Conservation (phyloP, 306 rosid species). For the Fagus sylvatica region DNA sequence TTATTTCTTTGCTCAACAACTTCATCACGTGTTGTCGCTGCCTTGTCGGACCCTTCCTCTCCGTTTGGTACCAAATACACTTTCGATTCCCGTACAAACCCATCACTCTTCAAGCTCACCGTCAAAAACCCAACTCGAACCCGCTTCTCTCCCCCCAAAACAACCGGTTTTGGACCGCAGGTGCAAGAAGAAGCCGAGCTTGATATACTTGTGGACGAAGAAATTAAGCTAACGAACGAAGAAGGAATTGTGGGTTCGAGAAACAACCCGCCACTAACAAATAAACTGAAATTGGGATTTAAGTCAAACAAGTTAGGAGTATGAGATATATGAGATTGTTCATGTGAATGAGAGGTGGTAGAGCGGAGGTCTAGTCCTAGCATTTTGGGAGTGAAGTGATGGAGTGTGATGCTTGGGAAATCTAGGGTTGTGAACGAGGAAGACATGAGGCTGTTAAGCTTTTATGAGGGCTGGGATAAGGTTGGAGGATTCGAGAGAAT, state of each 20-base stretch:
- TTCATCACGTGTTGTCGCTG: slow-evolving; percentile 1
- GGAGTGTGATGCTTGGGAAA: not conserved
- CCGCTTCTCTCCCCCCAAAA: slow-evolving; percentile 24
- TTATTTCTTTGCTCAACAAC: slow-evolving; percentile 31
- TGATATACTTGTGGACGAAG: slow-evolving; percentile 30
- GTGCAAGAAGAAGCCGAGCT: slow-evolving; percentile 24
- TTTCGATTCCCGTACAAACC: slow-evolving; percentile 51
- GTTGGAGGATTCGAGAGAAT: slow-evolving; percentile 18
- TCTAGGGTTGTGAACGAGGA: slow-evolving; percentile 9
- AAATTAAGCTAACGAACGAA: slow-evolving; percentile 47
- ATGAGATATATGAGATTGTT: slow-evolving; percentile 15
- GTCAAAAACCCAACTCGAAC: slow-evolving; percentile 54
- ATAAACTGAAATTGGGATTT: slow-evolving; percentile 28
- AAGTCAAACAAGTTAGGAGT: slow-evolving; percentile 23
- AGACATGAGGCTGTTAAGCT: slow-evolving; percentile 15
- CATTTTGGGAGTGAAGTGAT: slow-evolving; percentile 31
- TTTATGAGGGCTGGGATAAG: not conserved
- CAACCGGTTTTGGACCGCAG: slow-evolving; percentile 15
- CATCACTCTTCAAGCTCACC: slow-evolving; percentile 57
- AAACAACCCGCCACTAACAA: slow-evolving; percentile 61
- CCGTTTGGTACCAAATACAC: slow-evolving; percentile 43
- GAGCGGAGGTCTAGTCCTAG: slow-evolving; percentile 32
- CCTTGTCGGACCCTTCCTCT: slow-evolving; percentile 46
- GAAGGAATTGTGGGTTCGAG: slow-evolving; percentile 60
- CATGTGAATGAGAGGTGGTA: not conserved